These are phyloP conservation scores for Microsporum ferrugineum DNA, from an alignment of 2,329 filamentous ascomycete genomes.

Conservation along the genomic window DNA sequence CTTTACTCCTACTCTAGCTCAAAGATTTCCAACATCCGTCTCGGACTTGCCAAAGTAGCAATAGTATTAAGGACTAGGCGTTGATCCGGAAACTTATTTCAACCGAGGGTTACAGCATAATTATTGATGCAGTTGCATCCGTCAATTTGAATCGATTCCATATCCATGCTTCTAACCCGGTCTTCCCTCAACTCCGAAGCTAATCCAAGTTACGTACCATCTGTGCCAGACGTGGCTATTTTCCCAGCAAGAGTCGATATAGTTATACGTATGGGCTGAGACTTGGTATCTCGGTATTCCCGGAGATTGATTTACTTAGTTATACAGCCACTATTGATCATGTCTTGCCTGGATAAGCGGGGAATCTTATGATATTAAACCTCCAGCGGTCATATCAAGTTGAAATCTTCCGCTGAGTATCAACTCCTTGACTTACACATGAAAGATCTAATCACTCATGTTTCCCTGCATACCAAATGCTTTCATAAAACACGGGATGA, in stretches of 20 bases:
- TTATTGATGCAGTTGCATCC: constrained; percentile 57
- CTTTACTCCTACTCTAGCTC: constrained; percentile 20
- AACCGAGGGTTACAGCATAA: constrained; percentile 57
- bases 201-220: constrained; percentile 63
- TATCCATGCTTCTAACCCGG: constrained; percentile 45
- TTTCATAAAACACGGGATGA: constrained; percentile 87
- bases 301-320: constrained; percentile 73
- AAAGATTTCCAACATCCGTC: constrained; percentile 51
- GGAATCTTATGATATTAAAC: constrained; percentile 42
- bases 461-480: constrained; percentile 57
- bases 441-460: constrained; percentile 62
- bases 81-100: constrained; percentile 68
- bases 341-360: constrained; percentile 51
- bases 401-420: constrained; percentile 61
- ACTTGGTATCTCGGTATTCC: constrained; percentile 58
- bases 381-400: constrained; percentile 55
- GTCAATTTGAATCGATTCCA: constrained; percentile 41
- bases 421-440: constrained; percentile 62
- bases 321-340: constrained; percentile 59
- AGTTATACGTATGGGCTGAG: constrained; percentile 53
- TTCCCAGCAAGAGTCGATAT: constrained; percentile 52
- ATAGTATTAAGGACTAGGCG: constrained; percentile 61
- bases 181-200: constrained; percentile 53
- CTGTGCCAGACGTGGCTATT: constrained; percentile 56
- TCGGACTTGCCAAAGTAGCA: constrained; percentile 61